Base-by-base conservation (phyloP, 2,329 filamentous ascomycete genomes). In the Anisogramma anomala region DNA sequence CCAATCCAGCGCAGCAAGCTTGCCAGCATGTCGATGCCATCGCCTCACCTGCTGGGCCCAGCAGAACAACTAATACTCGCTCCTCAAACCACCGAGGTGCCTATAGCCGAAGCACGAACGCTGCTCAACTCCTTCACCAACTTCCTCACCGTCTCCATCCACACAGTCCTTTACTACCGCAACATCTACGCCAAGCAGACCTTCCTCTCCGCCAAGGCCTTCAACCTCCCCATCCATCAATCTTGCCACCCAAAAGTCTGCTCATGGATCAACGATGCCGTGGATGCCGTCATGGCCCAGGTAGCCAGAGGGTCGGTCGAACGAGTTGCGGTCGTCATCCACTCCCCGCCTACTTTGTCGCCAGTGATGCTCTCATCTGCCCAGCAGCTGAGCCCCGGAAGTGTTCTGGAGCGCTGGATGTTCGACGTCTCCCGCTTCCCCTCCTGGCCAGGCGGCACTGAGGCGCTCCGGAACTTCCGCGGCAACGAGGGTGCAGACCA, bases 211-310 rank as follows among this genome's bases (percentile, higher is more conserved):
- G 75, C 81, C 28, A 76, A 82, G 49, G 86, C 84, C 53, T 88
- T 88, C 68, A 87, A 89, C 63, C 79, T 86, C 44, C 74, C 85
- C 22, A 82, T 93, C 33, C 81, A 83, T 53, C 87, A 94, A 58
- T 89, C 78, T 46, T 82, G 87, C 43, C 87, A 94, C 60, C 85
- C 88, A 0, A 75, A 76, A 52, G 82, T 94, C 49, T 93, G 85
- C 68, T 67, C 77, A 53, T 95, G 88, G 83, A 78, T 94, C 60
- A 75, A 71, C 55, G 83, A 91, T 58, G 85, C 87, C 50, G 74
- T 91, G 31, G 66, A 77, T 48, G 82, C 85, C 26, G 74, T 87
- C 17, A 69, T 75, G 45, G 68, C 66, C 3, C 82, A 93, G 62
- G 69, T 94, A 26, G 69, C 82, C 35, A 71, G 67, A 8, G 71